Evolutionary conservation across 768 basidiomycete genomes (phyloP), one percentile per base, ranked within the genome.

Genomic region (Bullera alba): DNA sequence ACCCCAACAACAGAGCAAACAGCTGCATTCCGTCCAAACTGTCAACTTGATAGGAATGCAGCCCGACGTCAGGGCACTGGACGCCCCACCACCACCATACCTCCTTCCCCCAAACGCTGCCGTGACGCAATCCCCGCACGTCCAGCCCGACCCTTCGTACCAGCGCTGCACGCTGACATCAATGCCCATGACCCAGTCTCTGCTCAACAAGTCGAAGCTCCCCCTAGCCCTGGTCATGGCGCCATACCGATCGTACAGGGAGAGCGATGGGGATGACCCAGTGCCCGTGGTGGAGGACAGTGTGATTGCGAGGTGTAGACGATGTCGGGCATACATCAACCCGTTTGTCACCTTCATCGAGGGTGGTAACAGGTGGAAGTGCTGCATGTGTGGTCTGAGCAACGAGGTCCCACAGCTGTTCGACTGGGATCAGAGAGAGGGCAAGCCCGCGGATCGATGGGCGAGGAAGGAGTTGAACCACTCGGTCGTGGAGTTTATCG

Each of bases 371-470:
- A 83, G 90, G 80, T 99, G 95, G 95, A 86, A 95, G 70, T 99
- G 95, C 73, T 93, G 90, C 74, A 90, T 99, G 90, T 99, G 95
- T 73, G 87, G 85, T 64, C 83, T 97, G 80, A 86, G 88, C 35
- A 99, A 97, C 71, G 95, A 97, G 74, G 92, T 97, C 0, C 95
- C 95, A 21, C 92, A 96, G 63, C 77, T 95, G 45, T 97, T 97
- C 69, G 95, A 99, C 70, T 99, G 95, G 95, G 89, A 99, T 71
- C 87, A 91, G 73, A 81, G 79, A 46, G 83, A 81, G 57, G 95
- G 93, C 67, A 86, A 89, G 71, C 92, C 91, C 26, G 92, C 88
- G 12, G 95, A 99, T 74, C 77, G 95, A 48, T 99, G 95, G 92
- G 76, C 81, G 23, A 83, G 95, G 54, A 83, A 87, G 1, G 95